Percentiles rank a stretch among this genome's conserved stretches.
Conservation (phyloP, 768 basidiomycete genomes). For the Rickenella mellea region DNA sequence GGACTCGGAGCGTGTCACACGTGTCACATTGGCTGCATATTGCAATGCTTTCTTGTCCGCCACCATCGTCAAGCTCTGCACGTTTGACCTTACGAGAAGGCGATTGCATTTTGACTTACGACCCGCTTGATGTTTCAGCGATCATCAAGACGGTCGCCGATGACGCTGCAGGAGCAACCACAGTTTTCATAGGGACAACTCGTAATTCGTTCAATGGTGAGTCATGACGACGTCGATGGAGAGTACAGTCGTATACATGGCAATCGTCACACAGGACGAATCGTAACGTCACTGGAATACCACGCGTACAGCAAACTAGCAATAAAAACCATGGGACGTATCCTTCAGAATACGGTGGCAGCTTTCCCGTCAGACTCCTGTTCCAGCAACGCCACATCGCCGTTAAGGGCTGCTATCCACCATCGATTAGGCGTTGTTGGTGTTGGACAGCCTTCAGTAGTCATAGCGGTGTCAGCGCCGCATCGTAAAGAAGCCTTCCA, state of each 20-base stretch:
- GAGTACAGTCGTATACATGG: slow-evolving; percentile 1
- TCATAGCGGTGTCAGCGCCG: slow-evolving; percentile 77
- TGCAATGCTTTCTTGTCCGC: background rate
- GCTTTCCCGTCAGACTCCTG: slow-evolving; percentile 31
- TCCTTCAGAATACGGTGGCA: slow-evolving; percentile 41
- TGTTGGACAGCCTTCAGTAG: slow-evolving; percentile 74
- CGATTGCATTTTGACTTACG: slow-evolving; percentile 49
- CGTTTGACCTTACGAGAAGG: slow-evolving; percentile 22
- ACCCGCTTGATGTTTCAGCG: slow-evolving; percentile 41
- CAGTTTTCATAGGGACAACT: slow-evolving; percentile 78
- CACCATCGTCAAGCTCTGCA: background rate
- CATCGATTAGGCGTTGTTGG: slow-evolving; percentile 75
- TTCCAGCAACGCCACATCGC: slow-evolving; percentile 19
- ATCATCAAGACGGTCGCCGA: slow-evolving; percentile 58
- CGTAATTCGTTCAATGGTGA: slow-evolving; percentile 78
- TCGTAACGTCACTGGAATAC: slow-evolving; percentile 67
- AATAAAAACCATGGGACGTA: slow-evolving; percentile 63
- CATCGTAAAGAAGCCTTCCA: slow-evolving; percentile 76
- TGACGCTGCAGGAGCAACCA: slow-evolving; percentile 60
- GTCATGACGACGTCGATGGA: background rate
- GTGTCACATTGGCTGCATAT: too few relatives aligned
- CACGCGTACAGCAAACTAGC: slow-evolving; percentile 78
- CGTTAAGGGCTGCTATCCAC: slow-evolving; percentile 54
- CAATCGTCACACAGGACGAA: slow-evolving; percentile 40
- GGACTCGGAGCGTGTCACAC: too few relatives aligned